phyloP scores from a whole-genome alignment of 2,329 filamentous ascomycete species.

The Ceratocystis huliohia region DNA sequence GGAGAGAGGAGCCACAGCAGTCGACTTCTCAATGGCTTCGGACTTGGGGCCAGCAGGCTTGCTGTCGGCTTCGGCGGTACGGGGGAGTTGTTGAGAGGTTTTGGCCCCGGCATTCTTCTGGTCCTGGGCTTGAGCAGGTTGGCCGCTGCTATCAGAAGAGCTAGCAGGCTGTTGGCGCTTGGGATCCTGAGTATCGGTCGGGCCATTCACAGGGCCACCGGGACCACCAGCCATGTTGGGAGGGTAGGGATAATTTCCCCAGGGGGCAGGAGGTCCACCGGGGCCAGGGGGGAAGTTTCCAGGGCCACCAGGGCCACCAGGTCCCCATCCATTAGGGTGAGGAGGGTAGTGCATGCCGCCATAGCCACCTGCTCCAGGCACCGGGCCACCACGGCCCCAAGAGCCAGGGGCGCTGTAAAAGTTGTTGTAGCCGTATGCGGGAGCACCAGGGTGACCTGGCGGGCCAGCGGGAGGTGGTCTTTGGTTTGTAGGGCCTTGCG shows the following conservation, averaged over 20 bases:
- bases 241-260: constrained; percentile 48
- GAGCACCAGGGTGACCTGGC: constrained; percentile 14
- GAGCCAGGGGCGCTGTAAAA: constrained; percentile 42
- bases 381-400: constrained; percentile 43
- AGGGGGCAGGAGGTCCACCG: constrained; percentile 44
- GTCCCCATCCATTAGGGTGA: constrained; percentile 60
- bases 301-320: constrained; percentile 59
- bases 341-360: constrained; percentile 60
- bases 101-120: background rate
- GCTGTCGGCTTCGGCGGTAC: background rate
- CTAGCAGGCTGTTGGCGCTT: constrained; percentile 22
- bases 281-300: constrained; percentile 50
- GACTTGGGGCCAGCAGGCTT: constrained; percentile 33
- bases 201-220: constrained; percentile 17
- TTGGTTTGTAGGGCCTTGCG: constrained; percentile 13
- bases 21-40: constrained; percentile 23
- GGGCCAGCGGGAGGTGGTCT: constrained; percentile 10
- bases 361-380: constrained; percentile 23
- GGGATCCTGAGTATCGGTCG: constrained; percentile 12
- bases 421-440: constrained; percentile 24
- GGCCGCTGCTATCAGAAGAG: constrained; percentile 30
- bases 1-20: constrained; percentile 24
- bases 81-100: background rate
- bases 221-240: constrained; percentile 27
- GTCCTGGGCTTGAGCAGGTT: constrained; percentile 28